Evolutionary conservation across 345 rosid species (phyloP), one percentile per base, ranked within the genome.

Genomic region (Camelina hispida): DNA sequence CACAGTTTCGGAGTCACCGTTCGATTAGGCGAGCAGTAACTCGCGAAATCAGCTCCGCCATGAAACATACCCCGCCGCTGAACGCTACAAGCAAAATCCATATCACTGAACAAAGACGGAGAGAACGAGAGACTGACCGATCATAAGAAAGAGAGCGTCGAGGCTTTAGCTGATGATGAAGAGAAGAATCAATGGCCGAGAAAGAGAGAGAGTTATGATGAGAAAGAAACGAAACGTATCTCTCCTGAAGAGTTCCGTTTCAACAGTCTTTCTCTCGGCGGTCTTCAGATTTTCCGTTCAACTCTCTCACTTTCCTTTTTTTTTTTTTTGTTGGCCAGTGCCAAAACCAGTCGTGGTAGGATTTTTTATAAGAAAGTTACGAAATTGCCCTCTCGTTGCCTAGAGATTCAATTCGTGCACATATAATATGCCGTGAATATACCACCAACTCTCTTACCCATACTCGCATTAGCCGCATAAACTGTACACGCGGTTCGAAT

Each of bases 61-160:
- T 28, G 71, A 74, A 84, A 60, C 42, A 82, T 71, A 85, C 79
- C 83, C 32, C 80, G 73, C 72, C 77, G 87, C 81, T 60, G 80
- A 67, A 89, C 54, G 77, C 86, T 32, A 81, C 78, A 82, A 8
- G 88, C 81, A 58, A 84, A 81, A 64, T 85, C 96, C 98, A 93
- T 93, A 46, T 37, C 18, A 59, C 30, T 12, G 65, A 1, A 60
- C 3, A 38, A 12, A 12, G 48, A 60, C 65, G 47, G 30, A 60
- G 32, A 37, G 32, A 63, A 63, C 38, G 23, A 63, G 68, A 43
- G 23, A 44, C 38, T 43, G 22, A 63, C 68, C 38, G 52, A 63
- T 63, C 53, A 63, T 63, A 34, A 63, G 68, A 63, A 28, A 63
- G 68, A 44, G 68, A 44, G 38, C 22, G 9, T 25, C 53, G 38